Base-by-base conservation (phyloP, 2,329 filamentous ascomycete genomes). In the Pezicula rhizophila region DNA sequence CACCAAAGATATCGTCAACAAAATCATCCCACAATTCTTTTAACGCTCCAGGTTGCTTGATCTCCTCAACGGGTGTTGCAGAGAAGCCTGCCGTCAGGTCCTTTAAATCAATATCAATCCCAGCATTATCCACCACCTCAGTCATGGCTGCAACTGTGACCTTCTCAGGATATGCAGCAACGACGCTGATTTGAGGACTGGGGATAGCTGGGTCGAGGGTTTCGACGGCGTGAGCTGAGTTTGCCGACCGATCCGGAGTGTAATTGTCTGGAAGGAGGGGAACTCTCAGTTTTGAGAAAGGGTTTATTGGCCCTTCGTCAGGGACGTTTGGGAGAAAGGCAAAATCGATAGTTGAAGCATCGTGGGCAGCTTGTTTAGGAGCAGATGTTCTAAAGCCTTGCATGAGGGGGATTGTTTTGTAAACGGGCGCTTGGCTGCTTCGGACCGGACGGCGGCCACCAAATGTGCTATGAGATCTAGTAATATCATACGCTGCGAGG, bases 241-340 rank as follows among this genome's bases (percentile, higher is more conserved):
- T 47, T 0, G 57, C 45, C 7, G 55, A 58, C 5, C 62, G 54
- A 45, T 63, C 56, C 3, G 62, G 61, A 11, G 33, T 55, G 64
- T 74, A 78, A 69, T 77, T 80, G 66, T 83, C 80, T 11, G 80
- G 79, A 8, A 83, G 70, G 5, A 84, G 70, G 28, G 80, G 80
- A 31, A 84, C 74, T 54, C 77, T 78, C 44, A 79, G 69, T 52
- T 68, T 62, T 37, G 61, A 57, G 58, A 70, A 67, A 12, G 65
- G 57, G 43, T 56, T 53, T 6, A 8, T 14, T 2, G 57, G 49
- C 5, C 47, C 44, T 41, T 63, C 52, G 40, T 65, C 59, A 44
- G 68, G 64, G 11, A 73, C 64, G 49, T 68, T 63, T 23, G 80
- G 80, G 48, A 84, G 70, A 52, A 79, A 64, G 52, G 74, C 69